Base-by-base conservation (phyloP, 2,329 filamentous ascomycete species). In the Cladosporium sp. region DNA sequence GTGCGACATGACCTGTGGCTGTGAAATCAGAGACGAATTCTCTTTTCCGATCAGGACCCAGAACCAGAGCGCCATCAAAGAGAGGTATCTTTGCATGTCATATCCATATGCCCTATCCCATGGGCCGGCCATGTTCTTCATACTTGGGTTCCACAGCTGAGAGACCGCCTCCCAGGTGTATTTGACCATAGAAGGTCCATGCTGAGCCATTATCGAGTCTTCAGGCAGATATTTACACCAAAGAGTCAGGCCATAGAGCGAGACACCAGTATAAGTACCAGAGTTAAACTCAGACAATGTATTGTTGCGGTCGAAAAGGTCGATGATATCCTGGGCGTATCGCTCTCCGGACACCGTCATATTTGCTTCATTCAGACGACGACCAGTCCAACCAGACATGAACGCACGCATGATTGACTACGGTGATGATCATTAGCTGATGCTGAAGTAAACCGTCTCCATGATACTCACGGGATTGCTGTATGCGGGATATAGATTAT, bases 101-200 rank as follows among this genome's bases (percentile, higher is more conserved):
- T 80, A 86, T 0, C 83, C 83, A 60, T 87, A 87, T 0, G 78
- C 74, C 0, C 84, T 78, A 67, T 87, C 84, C 84, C 84, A 87
- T 0, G 84, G 84, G 0, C 84, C 84, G 2, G 83, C 83, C 48
- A 86, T 76, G 60, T 86, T 87, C 61, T 77, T 80, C 70, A 87
- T 68, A 1, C 78, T 75, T 0, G 83, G 78, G 54, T 86, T 81
- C 74, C 83, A 87, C 1, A 87, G 74, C 45, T 78, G 62, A 0
- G 75, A 74, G 1, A 82, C 73, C 3, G 76, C 74, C 4, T 76
- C 71, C 83, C 82, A 86, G 0, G 79, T 83, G 13, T 77, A 66
- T 4, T 69, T 60, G 17, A 86, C 74, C 76, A 86, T 83, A 4
- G 73, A 70, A 0, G 75, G 72, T 0, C 77, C 83, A 54, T 81